Conservation (phyloP, 2,329 filamentous ascomycete genomes). For the Claviceps sp. region DNA sequence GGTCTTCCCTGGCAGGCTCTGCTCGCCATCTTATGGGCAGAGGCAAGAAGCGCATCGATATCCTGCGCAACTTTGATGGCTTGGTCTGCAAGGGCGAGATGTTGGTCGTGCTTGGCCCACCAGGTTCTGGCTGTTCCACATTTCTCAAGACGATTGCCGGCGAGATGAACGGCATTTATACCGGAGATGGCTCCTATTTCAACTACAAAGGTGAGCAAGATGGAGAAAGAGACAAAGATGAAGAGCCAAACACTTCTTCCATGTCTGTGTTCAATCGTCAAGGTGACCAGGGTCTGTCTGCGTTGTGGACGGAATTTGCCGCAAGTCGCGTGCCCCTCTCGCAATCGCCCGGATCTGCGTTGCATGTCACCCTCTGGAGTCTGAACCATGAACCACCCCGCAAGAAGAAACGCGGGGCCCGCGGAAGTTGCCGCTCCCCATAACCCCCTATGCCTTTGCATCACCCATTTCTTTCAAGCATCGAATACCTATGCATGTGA, state of each 20-base stretch:
- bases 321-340: not conserved
- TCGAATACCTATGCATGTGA: too few species aligned
- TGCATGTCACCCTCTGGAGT: not conserved
- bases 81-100: slow-evolving; percentile 60
- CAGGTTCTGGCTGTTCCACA: slow-evolving; percentile 66
- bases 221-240: too few species aligned
- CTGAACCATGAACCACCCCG: not conserved
- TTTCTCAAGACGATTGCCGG: slow-evolving; percentile 75
- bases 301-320: slow-evolving; percentile 5
- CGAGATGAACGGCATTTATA: slow-evolving; percentile 66
- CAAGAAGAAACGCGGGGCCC: slow-evolving; percentile 2
- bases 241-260: not conserved
- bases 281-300: not conserved
- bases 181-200: slow-evolving; percentile 58
- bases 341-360: slow-evolving; percentile 1
- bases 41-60: slow-evolving; percentile 48
- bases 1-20: slow-evolving; percentile 34
- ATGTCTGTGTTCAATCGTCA: not conserved
- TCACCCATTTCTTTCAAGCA: not conserved
- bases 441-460: not conserved
- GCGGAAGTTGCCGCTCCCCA: slow-evolving; percentile 5
- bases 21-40: slow-evolving; percentile 36
- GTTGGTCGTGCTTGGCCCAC: slow-evolving; percentile 61
- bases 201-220: slow-evolving; percentile 61
- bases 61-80: slow-evolving; percentile 54